A percentile compares a stretch with the other conserved stretches of the same genome.
phyloP scores from a whole-genome alignment of 148 eudicot genomes.

The Vaccinium darrowii region DNA sequence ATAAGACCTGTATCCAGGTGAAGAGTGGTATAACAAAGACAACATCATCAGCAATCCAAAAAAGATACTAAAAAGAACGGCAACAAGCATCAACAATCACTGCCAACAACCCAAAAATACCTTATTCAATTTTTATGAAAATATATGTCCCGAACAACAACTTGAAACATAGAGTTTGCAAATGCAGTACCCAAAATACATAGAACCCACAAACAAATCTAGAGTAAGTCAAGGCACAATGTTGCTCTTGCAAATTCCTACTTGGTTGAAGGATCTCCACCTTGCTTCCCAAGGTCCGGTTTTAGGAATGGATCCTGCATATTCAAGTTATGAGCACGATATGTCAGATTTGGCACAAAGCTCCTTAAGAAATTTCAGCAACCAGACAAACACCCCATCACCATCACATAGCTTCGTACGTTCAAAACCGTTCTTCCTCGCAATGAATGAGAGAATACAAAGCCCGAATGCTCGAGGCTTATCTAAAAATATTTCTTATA shows the following conservation, averaged over 20 bases:
- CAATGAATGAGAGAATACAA: not conserved
- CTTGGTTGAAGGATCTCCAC: conserved; percentile 32
- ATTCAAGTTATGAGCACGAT: not conserved
- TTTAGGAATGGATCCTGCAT: conserved; percentile 44
- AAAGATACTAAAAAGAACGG: not conserved
- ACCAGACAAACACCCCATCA: not conserved
- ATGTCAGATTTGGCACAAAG: not conserved
- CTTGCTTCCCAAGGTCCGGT: conserved; percentile 26
- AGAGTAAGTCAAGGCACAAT: conserved; percentile 9
- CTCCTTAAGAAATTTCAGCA: not conserved
- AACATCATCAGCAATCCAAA: not conserved
- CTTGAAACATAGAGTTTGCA: not conserved
- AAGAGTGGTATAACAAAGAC: not conserved
- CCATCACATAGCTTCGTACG: not conserved
- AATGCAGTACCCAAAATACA: not conserved
- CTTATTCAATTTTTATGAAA: conserved; percentile 8
- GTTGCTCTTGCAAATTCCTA: not conserved
- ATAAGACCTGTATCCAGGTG: not conserved
- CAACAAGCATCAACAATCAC: not conserved
- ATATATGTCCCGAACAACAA: not conserved
- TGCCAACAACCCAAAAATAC: not conserved
- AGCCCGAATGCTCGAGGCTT: not conserved
- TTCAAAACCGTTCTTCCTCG: not conserved
- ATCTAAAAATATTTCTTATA: not conserved
- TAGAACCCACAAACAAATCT: not conserved